Conservation (phyloP, 495 filamentous ascomycete genomes). For the Neurospora sublineolata region DNA sequence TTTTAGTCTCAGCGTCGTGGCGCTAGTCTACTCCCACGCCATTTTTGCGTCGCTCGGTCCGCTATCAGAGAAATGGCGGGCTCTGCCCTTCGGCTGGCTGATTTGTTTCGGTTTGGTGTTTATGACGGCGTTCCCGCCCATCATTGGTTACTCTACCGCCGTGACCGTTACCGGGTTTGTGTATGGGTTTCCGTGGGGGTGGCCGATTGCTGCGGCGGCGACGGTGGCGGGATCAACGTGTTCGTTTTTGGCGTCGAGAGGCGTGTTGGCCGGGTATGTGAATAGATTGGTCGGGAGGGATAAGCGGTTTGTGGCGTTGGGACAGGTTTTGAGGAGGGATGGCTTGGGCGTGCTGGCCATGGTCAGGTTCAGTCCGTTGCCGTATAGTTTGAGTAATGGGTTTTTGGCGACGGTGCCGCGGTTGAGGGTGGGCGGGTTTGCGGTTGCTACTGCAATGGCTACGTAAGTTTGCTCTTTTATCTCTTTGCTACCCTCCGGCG, state of each 20-base stretch:
- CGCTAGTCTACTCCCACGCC: constrained; percentile 62
- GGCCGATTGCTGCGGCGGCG: constrained; percentile 72
- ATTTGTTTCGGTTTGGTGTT: constrained; percentile 72
- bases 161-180: constrained; percentile 85
- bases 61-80: constrained; percentile 60
- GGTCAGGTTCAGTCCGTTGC: constrained; percentile 86
- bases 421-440: constrained; percentile 64
- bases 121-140: constrained; percentile 71
- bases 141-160: constrained; percentile 81
- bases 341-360: constrained; percentile 81
- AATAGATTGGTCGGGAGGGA: constrained; percentile 70
- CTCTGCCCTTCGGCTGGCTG: constrained; percentile 57
- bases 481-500: neutral
- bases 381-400: constrained; percentile 90
- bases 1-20: constrained; percentile 47
- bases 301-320: constrained; percentile 54
- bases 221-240: constrained; percentile 63
- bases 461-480: constrained; percentile 17
- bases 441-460: constrained; percentile 61
- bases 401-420: constrained; percentile 89
- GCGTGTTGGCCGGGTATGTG: constrained; percentile 65
- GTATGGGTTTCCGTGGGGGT: constrained; percentile 87
- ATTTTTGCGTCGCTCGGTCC: constrained; percentile 66
- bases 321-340: constrained; percentile 59
- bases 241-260: constrained; percentile 69